Base-by-base conservation (phyloP, 78 protist species). In the Polysphondylium violaceum region DNA sequence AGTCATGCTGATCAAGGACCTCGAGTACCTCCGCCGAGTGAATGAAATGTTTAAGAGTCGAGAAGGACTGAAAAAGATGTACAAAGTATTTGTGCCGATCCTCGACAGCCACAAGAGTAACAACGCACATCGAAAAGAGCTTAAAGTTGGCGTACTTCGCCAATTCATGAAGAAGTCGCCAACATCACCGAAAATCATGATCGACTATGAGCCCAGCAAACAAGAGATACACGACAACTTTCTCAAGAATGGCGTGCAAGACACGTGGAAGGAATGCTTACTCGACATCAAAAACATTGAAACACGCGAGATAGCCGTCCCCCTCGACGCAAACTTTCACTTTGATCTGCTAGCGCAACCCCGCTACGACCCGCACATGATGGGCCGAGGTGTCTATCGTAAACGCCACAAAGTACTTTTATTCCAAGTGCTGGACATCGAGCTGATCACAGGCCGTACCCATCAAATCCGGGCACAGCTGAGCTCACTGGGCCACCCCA, bases 391-490 rank as follows among this genome's bases (percentile, higher is more conserved):
- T 16, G 1, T 19, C 6, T n/a, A 25, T 36, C 43, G 91, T 43
- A 69, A 38, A 53, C 17, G 36, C 67, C 4, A 11, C 1, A 41
- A 36, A 33, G 40, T 0, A 17, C 2, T 69, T 31, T 6, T 23
- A 27, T 58, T 83, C 12, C 23, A 83, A 9, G 51, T 36, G 3
- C 53, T 83, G 0, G 91, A 83, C 31, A 31, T 83, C 14, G 65
- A 83, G 40, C 16, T 83, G 21, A 83, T 83, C 6, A 83, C 91
- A 69, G 91, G 91, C 9, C 51, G 79, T 44, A 83, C 91, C 5
- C 91, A 83, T 83, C 91, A 83, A 58, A 83, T 83, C 11, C 25
- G 91, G 41, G 41, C 79, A 29, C 91, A 83, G 33, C 47, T 83
- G 21, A 69, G 74, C 33, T 16, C 25, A 53, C 19, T 69, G 1